Base-by-base conservation (phyloP, 352 stramenopile species). In the Phytophthora fragariaefolia region DNA sequence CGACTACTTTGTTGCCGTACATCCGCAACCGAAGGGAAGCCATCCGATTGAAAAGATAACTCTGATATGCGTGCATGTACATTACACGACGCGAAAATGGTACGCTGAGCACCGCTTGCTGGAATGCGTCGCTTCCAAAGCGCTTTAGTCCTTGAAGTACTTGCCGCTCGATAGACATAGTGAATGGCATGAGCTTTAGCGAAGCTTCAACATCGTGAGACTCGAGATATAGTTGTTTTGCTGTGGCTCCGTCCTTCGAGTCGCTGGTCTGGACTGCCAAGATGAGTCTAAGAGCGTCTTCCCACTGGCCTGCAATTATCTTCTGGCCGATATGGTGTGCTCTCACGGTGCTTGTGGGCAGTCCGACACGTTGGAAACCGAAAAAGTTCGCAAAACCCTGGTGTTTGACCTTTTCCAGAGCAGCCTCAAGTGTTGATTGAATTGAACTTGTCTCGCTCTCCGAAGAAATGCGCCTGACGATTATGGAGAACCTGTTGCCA, bases 351-450 rank as follows among this genome's bases (percentile, higher is more conserved):
- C 69, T 82, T 0, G 69, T 66, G 1, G 83, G 82, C 1, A 80
- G 52, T 0, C 87, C 85, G 42, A 95, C 83, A 4, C 85, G 87
- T 63, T 95, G 85, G 59, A 91, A 91, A 9, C 87, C 85, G 71
- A 93, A 95, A 72, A 91, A 95, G 56, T 95, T 93, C n/a, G 80
- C 57, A 42, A 92, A 93, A 2, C 85, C 85, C 5, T 61, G 59
- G 17, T 28, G n/a, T 28, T 71, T 50, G 8, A 90, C 60, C 3
- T 59, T 63, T 7, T 71, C 58, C 4, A 92, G 51, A 22, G 70
- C 66, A 2, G 32, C 26, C 8, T 66, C 60, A 26, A 82, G 49
- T 9, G 45, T 61, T 9, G 20, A 71, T 10, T 63, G 63, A 12
- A 80, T 36, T 1, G 22, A 4, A 20, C 18, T 66, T 36, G 23